A percentile compares a stretch with the other conserved stretches of the same genome.
These are phyloP conservation scores for Fraxinus baroniana DNA, from an alignment of 305 asterid species.

Conservation along the genomic window DNA sequence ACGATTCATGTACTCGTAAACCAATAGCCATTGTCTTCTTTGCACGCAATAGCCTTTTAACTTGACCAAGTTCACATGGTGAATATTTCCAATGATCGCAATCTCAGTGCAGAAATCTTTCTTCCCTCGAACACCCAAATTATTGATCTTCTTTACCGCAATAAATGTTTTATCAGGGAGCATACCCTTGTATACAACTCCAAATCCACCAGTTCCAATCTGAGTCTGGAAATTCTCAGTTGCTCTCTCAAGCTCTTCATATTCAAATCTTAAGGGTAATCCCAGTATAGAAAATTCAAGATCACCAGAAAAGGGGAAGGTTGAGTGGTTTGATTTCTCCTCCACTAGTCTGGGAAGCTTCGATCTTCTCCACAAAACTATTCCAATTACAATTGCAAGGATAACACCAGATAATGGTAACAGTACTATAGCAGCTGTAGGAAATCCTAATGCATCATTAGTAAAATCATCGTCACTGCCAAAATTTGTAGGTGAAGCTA, in stretches of 20 bases:
- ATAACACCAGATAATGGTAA: conserved; percentile 34
- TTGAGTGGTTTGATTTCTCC: background rate
- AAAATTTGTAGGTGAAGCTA: conserved; percentile 9
- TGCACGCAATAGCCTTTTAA: conserved; percentile 57
- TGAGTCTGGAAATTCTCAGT: conserved; percentile 42
- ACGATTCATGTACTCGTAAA: conserved; percentile 60
- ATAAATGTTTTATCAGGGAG: conserved; percentile 42
- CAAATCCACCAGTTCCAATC: conserved; percentile 64
- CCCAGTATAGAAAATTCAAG: conserved; percentile 43
- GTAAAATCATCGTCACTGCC: conserved; percentile 3
- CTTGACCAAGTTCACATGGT: conserved; percentile 56
- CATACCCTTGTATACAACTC: conserved; percentile 54
- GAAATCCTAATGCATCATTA: conserved; percentile 16
- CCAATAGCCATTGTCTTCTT: conserved; percentile 44
- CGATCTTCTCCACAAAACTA: conserved; percentile 33
- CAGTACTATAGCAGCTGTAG: conserved; percentile 34
- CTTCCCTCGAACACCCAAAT: conserved; percentile 41
- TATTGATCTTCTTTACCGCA: conserved; percentile 52
- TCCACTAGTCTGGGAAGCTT: background rate
- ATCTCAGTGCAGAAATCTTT: conserved; percentile 60
- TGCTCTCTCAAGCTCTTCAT: conserved; percentile 43
- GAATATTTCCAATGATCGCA: conserved; percentile 52
- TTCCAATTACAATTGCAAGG: conserved; percentile 20
- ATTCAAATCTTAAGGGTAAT: conserved; percentile 42
- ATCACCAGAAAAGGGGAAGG: conserved; percentile 25